Conservation (phyloP, 495 filamentous ascomycete species). For the Xylaria castorea region DNA sequence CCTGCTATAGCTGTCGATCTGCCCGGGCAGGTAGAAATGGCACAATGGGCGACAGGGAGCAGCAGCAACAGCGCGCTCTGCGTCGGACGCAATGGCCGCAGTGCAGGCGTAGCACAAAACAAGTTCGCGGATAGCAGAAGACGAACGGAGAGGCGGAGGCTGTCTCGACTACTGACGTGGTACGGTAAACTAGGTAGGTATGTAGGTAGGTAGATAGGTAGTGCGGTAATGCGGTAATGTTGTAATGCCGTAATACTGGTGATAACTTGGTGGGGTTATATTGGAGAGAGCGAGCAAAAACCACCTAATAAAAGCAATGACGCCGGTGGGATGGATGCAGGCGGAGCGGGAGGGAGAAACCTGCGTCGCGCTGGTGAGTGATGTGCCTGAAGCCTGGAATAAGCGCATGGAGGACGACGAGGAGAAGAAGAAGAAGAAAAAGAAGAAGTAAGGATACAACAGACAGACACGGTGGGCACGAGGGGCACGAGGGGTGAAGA, state of each 20-base stretch:
- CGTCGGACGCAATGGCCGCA: background rate
- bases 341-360: background rate
- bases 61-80: slow-evolving; percentile 6
- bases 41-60: background rate
- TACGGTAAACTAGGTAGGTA: background rate
- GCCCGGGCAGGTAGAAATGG: background rate
- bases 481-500: background rate
- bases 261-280: slow-evolving; percentile 25
- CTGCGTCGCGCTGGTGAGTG: slow-evolving; percentile 5
- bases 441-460: slow-evolving; percentile 3
- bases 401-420: slow-evolving; percentile 3
- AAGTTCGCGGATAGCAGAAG: slow-evolving; percentile 1
- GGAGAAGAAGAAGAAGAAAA: background rate
- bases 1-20: background rate
- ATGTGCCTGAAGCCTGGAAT: slow-evolving; percentile 5
- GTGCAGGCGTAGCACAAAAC: slow-evolving; percentile 8
- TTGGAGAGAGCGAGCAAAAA: slow-evolving; percentile 14
- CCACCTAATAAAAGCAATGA: slow-evolving; percentile 21
- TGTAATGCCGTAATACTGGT: background rate
- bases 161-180: slow-evolving; percentile 5
- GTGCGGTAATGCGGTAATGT: background rate
- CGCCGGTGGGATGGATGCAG: slow-evolving; percentile 18
- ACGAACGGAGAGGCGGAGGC: background rate
- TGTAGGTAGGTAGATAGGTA: background rate
- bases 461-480: background rate